Conservation (phyloP, 2,329 filamentous ascomycete species). For the Colletotrichum sp. region DNA sequence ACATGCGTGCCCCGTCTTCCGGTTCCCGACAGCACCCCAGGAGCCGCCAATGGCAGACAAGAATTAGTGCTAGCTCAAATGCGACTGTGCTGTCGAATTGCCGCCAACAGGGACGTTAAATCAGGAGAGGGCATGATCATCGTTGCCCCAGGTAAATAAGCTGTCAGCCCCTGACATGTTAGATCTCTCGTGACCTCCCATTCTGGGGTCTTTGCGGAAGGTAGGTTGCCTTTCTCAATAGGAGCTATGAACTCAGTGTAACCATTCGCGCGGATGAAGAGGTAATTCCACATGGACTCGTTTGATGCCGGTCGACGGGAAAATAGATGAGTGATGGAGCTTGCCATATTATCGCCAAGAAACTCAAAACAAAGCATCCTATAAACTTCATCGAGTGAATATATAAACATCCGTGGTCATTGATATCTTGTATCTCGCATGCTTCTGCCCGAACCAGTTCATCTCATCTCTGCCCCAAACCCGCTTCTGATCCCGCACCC, state of each 20-base stretch:
- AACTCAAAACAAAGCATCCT: not conserved
- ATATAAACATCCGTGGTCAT: too few relatives aligned
- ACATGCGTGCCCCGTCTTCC: not conserved
- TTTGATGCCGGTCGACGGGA: not conserved
- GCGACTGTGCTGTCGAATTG: not conserved
- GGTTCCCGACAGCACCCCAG: not conserved
- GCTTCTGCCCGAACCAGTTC: not conserved
- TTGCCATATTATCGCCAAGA: not conserved
- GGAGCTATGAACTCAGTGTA: too few relatives aligned
- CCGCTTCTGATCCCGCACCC: not conserved
- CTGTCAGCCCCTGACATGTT: not conserved
- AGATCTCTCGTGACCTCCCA: not conserved
- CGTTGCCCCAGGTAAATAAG: not conserved
- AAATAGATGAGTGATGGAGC: not conserved
- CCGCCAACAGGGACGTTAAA: not conserved
- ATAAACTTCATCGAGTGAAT: too few relatives aligned
- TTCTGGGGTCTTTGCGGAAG: not conserved
- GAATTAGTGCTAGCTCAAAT: not conserved
- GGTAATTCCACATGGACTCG: not conserved
- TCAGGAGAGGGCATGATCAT: not conserved
- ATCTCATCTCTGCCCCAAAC: not conserved
- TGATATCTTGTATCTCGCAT: not conserved
- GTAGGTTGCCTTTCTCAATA: not conserved
- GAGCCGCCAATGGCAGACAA: conserved; percentile 1
- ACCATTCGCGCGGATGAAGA: not conserved